These are phyloP conservation scores for Monosporascus sp. DNA, from an alignment of 2,329 filamentous ascomycete genomes.

Conservation along the genomic window DNA sequence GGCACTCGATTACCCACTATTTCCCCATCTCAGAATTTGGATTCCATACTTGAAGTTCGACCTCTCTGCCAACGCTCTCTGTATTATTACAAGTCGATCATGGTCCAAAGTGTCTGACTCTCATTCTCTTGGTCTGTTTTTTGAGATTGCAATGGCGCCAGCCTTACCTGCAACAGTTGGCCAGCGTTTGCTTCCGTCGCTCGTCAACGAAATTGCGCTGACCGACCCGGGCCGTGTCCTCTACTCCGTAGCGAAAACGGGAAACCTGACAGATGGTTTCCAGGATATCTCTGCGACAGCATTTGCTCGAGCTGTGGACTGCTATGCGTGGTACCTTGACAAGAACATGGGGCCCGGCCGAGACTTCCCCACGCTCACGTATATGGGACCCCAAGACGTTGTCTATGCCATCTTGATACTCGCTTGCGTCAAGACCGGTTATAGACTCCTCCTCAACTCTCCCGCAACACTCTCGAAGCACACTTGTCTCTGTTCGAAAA, in stretches of 20 bases:
- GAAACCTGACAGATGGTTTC: constrained; percentile 18
- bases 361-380: constrained; percentile 29
- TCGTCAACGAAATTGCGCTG: constrained; percentile 18
- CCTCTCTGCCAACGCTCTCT: no score
- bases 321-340: constrained; percentile 28
- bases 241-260: constrained; percentile 17
- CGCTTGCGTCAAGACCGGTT: constrained; percentile 38
- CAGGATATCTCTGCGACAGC: constrained; percentile 9
- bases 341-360: constrained; percentile 21
- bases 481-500: constrained; percentile 23
- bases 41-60: no score
- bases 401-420: constrained; percentile 32
- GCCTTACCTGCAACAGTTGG: background rate
- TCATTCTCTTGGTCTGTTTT: no score
- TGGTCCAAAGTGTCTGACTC: no score
- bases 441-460: constrained; percentile 32
- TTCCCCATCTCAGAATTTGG: no score
- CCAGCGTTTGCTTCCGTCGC: constrained; percentile 10
- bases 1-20: no score
- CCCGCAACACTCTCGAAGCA: constrained; percentile 25
- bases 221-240: constrained; percentile 16
- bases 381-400: constrained; percentile 32
- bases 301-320: constrained; percentile 17
- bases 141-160: no score
- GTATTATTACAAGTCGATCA: no score